A percentile compares a stretch with the other conserved stretches of the same genome.
Evolutionary conservation across 176 grass and related monocot genomes (phyloP).

Genomic region (Oryza australiensis): DNA sequence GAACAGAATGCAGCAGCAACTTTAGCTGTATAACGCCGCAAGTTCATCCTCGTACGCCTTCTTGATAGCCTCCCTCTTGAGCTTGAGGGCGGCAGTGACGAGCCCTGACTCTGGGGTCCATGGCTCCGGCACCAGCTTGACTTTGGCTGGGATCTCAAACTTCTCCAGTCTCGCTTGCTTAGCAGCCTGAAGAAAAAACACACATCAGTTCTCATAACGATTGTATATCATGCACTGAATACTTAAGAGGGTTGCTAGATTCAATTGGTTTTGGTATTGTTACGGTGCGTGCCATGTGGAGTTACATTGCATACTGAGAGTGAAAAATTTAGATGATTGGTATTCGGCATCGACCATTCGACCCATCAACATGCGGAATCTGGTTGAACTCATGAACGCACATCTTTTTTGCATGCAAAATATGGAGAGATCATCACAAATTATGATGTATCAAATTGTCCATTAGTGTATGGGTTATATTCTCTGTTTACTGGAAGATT

Average conservation of each 20-base stretch:
- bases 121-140: conserved; percentile 71
- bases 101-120: conserved; percentile 90
- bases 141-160: conserved; percentile 86
- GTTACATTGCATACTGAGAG: neutral
- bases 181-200: conserved; percentile 55
- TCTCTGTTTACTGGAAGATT: neutral
- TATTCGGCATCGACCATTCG: neutral
- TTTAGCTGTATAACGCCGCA: conserved; percentile 55
- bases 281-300: neutral
- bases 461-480: neutral
- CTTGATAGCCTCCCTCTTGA: conserved; percentile 87
- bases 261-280: neutral
- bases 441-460: neutral
- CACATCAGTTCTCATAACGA: neutral
- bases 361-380: neutral
- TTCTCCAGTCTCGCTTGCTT: conserved; percentile 75
- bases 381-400: neutral
- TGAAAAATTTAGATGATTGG: neutral
- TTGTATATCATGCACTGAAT: neutral
- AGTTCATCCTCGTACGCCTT: conserved; percentile 67
- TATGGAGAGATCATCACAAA: neutral
- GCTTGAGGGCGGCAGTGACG: conserved; percentile 84
- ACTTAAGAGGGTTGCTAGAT: neutral
- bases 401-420: neutral
- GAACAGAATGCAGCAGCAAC: neutral